Evolutionary conservation across 345 rosid species (phyloP).

Genomic region (Boechera retrofracta): DNA sequence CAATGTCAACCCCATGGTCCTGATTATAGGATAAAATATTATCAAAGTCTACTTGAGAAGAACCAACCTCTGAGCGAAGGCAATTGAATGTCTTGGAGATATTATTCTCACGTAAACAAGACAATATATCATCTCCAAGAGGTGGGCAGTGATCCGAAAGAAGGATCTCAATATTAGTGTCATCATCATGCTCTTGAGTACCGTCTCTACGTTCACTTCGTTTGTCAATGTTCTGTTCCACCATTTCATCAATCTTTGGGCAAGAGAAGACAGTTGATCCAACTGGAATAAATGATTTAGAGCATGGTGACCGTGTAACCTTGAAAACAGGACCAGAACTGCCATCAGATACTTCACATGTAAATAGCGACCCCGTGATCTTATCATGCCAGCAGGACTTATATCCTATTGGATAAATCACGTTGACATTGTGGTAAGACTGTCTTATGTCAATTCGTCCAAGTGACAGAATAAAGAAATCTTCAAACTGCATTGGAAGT

Average conservation of each 20-base stretch:
- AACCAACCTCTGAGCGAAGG: conserved; percentile 46
- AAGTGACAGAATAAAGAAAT: conserved; percentile 83
- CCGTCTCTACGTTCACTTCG: conserved; percentile 35
- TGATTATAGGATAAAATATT: conserved; percentile 34
- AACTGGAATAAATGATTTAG: conserved; percentile 58
- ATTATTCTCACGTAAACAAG: conserved; percentile 56
- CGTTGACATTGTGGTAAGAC: conserved; percentile 67
- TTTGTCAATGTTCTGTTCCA: conserved; percentile 48
- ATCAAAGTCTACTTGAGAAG: conserved; percentile 41
- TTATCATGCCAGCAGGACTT: conserved; percentile 98
- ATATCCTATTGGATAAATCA: conserved; percentile 84
- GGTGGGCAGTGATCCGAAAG: conserved; percentile 75
- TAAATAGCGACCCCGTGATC: conserved; percentile 86
- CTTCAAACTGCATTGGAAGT: conserved; percentile 89
- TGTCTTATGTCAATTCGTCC: conserved; percentile 81
- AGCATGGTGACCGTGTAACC: conserved; percentile 84
- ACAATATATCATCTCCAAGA: conserved; percentile 59
- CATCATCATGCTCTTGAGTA: conserved; percentile 54
- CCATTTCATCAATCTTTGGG: conserved; percentile 44
- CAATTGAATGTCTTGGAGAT: conserved; percentile 37
- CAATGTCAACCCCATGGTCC: conserved; percentile 60
- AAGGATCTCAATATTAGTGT: conserved; percentile 59
- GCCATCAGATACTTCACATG: conserved; percentile 84
- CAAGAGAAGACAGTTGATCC: conserved; percentile 64
- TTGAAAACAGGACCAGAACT: conserved; percentile 90